phyloP scores from a whole-genome alignment of 2,329 filamentous ascomycete genomes.

The Cytospora schulzeri region DNA sequence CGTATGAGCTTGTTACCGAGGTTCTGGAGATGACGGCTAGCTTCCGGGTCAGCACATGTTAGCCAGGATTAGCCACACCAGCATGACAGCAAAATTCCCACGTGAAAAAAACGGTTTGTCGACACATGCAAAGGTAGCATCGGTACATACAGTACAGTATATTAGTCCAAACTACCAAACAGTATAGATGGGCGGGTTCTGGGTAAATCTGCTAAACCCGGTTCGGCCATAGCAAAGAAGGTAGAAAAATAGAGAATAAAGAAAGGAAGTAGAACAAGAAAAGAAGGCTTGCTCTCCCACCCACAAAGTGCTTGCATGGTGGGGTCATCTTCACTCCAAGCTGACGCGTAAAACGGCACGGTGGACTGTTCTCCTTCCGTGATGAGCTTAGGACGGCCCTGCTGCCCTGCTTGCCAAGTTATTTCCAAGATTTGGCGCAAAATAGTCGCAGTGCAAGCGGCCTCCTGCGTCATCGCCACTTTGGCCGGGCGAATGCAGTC shows the following conservation, averaged over 20 bases:
- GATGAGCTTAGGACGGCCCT: neutral
- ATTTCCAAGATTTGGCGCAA: neutral
- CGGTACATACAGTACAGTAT: neutral
- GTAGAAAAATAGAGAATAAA: neutral
- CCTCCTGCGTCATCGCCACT: neutral
- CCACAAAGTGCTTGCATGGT: neutral
- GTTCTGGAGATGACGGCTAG: neutral
- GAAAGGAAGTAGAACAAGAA: neutral
- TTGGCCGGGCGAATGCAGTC: neutral
- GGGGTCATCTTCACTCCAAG: neutral
- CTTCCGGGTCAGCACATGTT: neutral
- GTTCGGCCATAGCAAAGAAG: neutral
- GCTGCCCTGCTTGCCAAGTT: neutral
- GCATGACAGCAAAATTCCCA: neutral
- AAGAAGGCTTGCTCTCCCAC: neutral
- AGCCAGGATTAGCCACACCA: neutral
- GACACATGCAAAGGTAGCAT: neutral
- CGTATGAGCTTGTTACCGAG: neutral
- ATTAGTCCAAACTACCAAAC: neutral
- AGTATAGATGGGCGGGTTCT: neutral
- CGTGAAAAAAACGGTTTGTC: neutral
- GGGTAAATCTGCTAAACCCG: neutral
- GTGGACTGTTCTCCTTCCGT: neutral
- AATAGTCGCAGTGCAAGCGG: neutral
- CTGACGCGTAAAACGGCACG: neutral